These are phyloP conservation scores for Exophiala sp. DNA, from an alignment of 2,329 filamentous ascomycete species.

Conservation along the genomic window DNA sequence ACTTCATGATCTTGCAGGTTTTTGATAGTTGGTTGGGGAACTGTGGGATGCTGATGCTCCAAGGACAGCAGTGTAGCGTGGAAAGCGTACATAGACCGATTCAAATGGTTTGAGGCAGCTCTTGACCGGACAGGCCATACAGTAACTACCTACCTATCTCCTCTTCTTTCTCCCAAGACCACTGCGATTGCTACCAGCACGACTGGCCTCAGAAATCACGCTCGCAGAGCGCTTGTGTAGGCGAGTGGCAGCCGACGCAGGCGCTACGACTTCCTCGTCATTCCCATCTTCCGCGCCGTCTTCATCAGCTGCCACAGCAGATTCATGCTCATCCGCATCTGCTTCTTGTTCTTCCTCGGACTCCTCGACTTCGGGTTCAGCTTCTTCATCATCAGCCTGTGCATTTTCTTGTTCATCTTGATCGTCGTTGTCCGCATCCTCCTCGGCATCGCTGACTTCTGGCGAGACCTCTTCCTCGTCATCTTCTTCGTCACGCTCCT, in stretches of 20 bases:
- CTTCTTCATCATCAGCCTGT: neutral
- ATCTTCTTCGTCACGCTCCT: slow-evolving; percentile 25
- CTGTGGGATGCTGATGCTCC: no score
- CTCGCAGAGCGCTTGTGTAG: slow-evolving; percentile 77
- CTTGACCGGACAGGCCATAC: no score
- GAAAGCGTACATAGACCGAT: no score
- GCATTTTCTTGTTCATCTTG: slow-evolving; percentile 27
- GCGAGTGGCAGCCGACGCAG: slow-evolving; percentile 8
- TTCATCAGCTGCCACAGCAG: neutral
- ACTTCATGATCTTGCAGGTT: no score
- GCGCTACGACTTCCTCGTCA: neutral
- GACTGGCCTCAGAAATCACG: slow-evolving; percentile 66
- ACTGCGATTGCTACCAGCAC: slow-evolving; percentile 29
- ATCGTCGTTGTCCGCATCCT: slow-evolving; percentile 28
- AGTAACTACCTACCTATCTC: neutral
- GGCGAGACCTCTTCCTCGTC: slow-evolving; percentile 32
- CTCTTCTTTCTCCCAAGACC: slow-evolving; percentile 27
- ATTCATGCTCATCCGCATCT: slow-evolving; percentile 14
- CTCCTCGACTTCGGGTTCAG: slow-evolving; percentile 9
- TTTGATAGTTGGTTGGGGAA: no score
- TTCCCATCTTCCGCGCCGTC: slow-evolving; percentile 8
- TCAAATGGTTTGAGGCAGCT: no score
- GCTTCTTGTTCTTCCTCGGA: neutral
- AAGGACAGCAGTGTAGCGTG: no score
- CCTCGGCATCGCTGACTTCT: slow-evolving; percentile 38